Percentiles rank a stretch among this genome's conserved stretches.
Conservation (phyloP, 2,329 filamentous ascomycete genomes). For the Seiridium cupressi region DNA sequence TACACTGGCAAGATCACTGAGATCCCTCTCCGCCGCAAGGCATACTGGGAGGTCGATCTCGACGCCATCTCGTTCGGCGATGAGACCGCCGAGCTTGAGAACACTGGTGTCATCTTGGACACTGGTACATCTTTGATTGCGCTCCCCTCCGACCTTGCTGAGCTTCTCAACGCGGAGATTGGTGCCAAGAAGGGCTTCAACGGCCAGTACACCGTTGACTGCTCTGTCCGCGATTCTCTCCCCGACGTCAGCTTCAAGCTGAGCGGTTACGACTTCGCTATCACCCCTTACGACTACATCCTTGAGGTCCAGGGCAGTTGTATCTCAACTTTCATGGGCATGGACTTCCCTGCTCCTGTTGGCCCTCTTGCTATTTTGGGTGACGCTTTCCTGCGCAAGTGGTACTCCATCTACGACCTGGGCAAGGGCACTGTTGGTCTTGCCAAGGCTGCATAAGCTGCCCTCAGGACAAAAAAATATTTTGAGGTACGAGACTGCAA, state of each 20-base stretch:
- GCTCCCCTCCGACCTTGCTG: conserved; percentile 84
- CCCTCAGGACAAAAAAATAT: not conserved
- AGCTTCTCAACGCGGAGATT: conserved; percentile 96
- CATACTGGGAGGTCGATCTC: conserved; percentile 99
- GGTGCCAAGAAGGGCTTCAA: conserved; percentile 97
- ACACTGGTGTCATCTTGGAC: conserved; percentile 95
- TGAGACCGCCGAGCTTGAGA: conserved; percentile 82
- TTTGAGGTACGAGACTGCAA: not conserved
- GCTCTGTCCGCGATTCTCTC: conserved; percentile 75
- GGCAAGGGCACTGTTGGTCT: conserved; percentile 86
- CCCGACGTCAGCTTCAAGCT: conserved; percentile 92
- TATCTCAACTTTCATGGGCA: conserved; percentile 96
- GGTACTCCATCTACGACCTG: conserved; percentile 96
- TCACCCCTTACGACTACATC: conserved; percentile 87
- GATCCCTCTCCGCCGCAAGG: conserved; percentile 95
- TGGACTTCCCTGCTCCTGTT: conserved; percentile 85
- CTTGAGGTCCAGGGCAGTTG: conserved; percentile 93
- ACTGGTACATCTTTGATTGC: conserved; percentile 98
- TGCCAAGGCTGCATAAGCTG: conserved; percentile 68
- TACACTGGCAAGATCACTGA: conserved; percentile 83
- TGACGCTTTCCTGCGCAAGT: conserved; percentile 79
- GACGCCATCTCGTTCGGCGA: conserved; percentile 88
- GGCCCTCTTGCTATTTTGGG: conserved; percentile 94
- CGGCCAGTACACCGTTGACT: conserved; percentile 95
- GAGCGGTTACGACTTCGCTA: conserved; percentile 88